phyloP scores from a whole-genome alignment of 495 filamentous ascomycete species.

The Aspergillus indologenus region DNA sequence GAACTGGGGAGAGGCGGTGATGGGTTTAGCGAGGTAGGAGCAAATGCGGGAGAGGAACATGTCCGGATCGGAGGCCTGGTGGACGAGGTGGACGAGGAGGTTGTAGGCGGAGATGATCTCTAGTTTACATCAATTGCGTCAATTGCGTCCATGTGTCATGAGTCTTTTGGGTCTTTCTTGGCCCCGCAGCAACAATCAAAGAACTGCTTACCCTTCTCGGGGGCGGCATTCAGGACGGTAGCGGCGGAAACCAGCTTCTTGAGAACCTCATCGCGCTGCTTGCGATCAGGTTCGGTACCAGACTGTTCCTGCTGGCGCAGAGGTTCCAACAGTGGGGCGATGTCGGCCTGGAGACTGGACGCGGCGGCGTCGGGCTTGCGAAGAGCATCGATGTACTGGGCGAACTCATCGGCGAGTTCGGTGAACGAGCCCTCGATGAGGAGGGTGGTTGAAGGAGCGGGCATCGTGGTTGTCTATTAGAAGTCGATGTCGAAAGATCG shows the following conservation, averaged over 20 bases:
- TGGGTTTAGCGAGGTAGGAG: slow-evolving; percentile 78
- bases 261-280: slow-evolving; percentile 79
- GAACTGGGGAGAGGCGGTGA: slow-evolving; percentile 78
- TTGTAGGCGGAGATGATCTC: slow-evolving; percentile 95
- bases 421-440: slow-evolving; percentile 90
- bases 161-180: slow-evolving; percentile 7
- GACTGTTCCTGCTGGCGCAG: slow-evolving; percentile 49
- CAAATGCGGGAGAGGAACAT: slow-evolving; percentile 85
- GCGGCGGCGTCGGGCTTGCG: slow-evolving; percentile 49
- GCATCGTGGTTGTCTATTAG: slow-evolving; percentile 33
- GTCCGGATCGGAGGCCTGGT: slow-evolving; percentile 75
- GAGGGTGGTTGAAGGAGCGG: slow-evolving; percentile 56
- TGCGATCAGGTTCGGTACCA: slow-evolving; percentile 43
- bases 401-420: slow-evolving; percentile 85
- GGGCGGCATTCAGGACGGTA: slow-evolving; percentile 67
- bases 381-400: slow-evolving; percentile 71
- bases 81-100: slow-evolving; percentile 86
- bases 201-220: slow-evolving; percentile 70
- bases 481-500: background rate
- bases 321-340: slow-evolving; percentile 67
- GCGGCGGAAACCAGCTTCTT: slow-evolving; percentile 82
- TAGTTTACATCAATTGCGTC: slow-evolving; percentile 31
- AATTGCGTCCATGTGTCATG: slow-evolving; percentile 18
- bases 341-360: slow-evolving; percentile 60
- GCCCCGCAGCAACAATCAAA: background rate